Evolutionary conservation across 495 filamentous ascomycete genomes (phyloP), one percentile per base, ranked within the genome.

Genomic region (Podospora pseudoanserina): DNA sequence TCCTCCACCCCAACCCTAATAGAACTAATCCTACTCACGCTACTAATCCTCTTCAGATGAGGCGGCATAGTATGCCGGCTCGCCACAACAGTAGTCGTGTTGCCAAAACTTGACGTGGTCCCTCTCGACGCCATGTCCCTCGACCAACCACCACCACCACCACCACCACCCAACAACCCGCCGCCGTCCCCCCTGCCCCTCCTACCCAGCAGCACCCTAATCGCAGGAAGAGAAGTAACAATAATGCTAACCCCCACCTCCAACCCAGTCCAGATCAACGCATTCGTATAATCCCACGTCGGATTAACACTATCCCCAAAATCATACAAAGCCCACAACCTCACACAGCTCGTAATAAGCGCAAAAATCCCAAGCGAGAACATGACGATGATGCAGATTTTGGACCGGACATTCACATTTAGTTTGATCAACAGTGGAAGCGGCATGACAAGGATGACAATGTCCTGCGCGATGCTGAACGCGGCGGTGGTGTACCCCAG

Each of bases 301-400:
- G 79, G 72, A 60, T 81, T 81, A 2, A 70, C 67, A 13, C 77
- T 76, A 18, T 69, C 73, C 23, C 74, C 78, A 60, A 80, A 79
- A 55, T 54, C 59, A 53, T 76, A 70, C 4, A 81, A 70, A 11
- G 78, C 71, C 70, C 74, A 64, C 20, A 80, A 73, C 49, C 79
- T 74, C 53, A 78, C 66, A 26, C 78, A 76, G 66, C 78, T 79
- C 34, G 79, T 78, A 56, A 77, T 70, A 4, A 80, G 73, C 67
- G 79, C 77, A 65, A 82, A 80, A 53, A 79, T 73, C 53, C 81
- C 81, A 15, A 84, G 67, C 39, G 74, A 75, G 70, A 84, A 84
- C 79, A 84, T 84, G 67, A 79, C 65, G 13, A 77, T 74, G 63
- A 81, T 77, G 27, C 72, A 75, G 6, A 79, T 26, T 64, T 75